A percentile compares a stretch with the other conserved stretches of the same genome.
Evolutionary conservation across 768 basidiomycete genomes (phyloP).

Genomic region (Clavulina sp.): DNA sequence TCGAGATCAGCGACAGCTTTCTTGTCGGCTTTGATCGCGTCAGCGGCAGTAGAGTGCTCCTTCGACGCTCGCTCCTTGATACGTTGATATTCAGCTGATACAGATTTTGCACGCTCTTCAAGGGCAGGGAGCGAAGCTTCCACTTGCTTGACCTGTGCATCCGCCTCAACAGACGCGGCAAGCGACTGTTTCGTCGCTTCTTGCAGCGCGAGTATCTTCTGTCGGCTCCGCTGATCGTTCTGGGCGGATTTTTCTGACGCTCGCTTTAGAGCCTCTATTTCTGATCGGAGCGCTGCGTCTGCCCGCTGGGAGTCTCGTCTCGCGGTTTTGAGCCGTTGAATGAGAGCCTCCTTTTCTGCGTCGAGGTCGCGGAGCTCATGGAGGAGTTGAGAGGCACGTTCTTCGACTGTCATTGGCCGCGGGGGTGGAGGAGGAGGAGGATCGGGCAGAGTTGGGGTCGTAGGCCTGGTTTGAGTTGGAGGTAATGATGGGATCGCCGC

Average conservation of each 20-base stretch:
- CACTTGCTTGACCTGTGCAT: conserved; percentile 21
- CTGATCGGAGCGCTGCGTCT: conserved; percentile 59
- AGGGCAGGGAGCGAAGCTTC: conserved; percentile 4
- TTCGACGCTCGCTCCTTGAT: conserved; percentile 18
- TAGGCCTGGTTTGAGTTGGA: background rate
- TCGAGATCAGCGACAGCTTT: conserved; percentile 39
- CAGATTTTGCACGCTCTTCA: conserved; percentile 14
- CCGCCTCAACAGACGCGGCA: conserved; percentile 30
- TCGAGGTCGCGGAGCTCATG: conserved; percentile 45
- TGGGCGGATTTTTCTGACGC: conserved; percentile 63
- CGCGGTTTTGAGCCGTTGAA: conserved; percentile 52
- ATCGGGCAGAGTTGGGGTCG: conserved; percentile 11
- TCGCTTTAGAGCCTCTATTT: conserved; percentile 71
- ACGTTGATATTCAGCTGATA: conserved; percentile 21
- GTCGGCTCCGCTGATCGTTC: conserved; percentile 62
- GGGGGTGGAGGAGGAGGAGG: conserved; percentile 15
- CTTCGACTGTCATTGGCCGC: conserved; percentile 39
- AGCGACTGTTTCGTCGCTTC: conserved; percentile 72
- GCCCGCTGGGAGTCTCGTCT: conserved; percentile 72
- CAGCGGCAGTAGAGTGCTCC: conserved; percentile 28
- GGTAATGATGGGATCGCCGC: conserved; percentile 7
- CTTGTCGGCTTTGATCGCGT: conserved; percentile 31
- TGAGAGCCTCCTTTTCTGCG: conserved; percentile 50
- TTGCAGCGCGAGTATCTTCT: conserved; percentile 75
- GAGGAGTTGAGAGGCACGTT: conserved; percentile 45